Base-by-base conservation (phyloP, 176 grass and related monocot genomes). In the Areca catechu region DNA sequence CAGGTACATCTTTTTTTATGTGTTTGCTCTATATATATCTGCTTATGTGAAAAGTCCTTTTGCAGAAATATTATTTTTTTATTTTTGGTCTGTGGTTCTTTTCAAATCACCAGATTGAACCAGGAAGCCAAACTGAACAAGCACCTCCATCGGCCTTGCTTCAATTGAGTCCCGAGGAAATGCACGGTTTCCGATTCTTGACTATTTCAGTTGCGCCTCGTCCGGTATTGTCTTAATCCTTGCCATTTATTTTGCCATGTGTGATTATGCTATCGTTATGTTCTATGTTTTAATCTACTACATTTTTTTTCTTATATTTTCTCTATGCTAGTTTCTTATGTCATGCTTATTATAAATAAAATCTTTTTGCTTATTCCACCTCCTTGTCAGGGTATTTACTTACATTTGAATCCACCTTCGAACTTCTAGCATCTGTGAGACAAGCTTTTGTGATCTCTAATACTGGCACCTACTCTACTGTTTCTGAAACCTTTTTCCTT, bases 51-150 rank as follows among this genome's bases (percentile, higher is more conserved):
- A 12, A 43, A 43, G 1, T 69, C 5, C 71, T 58, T 55, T 24
- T 73, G 18, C 5, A 37, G 4, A 28, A 29, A 27, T 9, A 53
- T 29, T 20, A 54, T 16, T 22, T 34, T 34, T 64, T 58, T 77
- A 10, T 74, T 27, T 29, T 22, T 50, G 52, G 22, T 25, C 17
- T 63, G 17, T 77, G 16, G 59, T 78, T n/a, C 17, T 15, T 56
- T 64, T 77, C 34, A 43, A 62, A 73, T 15, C 4, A 79, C 62
- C 52, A 97, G 93, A 88, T 91, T 53, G 93, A 97, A 77, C 93
- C 93, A 70, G 93, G 93, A 70, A 92, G 93, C 57, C 93, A 97
- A 82, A 97, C 86, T 71, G 93, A 97, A 73, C 93, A 97, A 62
- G 77, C 87, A 53, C 81, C 93, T 56, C 93, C 93, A 77, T 83